phyloP scores from a whole-genome alignment of 495 filamentous ascomycete species.

The Bryoglossum gracile region DNA sequence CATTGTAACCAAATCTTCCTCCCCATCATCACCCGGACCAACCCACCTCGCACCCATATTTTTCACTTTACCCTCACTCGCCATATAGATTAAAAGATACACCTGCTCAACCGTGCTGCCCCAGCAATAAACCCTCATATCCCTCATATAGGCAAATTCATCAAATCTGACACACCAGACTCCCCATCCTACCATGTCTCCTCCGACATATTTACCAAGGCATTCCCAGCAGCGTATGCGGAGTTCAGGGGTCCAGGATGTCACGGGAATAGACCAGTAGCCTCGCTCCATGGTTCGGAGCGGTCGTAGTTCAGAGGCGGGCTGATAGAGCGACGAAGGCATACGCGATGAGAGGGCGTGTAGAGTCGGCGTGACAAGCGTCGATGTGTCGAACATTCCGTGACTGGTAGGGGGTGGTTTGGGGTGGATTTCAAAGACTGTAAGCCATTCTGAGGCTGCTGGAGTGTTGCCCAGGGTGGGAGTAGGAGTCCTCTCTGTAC shows the following conservation, averaged over 20 bases:
- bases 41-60: slow-evolving; percentile 51
- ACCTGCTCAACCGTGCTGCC: slow-evolving; percentile 54
- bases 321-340: slow-evolving; percentile 42
- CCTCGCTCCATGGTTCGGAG: slow-evolving; percentile 56
- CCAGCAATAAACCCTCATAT: slow-evolving; percentile 58
- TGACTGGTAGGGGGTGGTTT: slow-evolving; percentile 37
- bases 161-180: slow-evolving; percentile 40
- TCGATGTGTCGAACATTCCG: slow-evolving; percentile 35
- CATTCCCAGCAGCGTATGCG: slow-evolving; percentile 53
- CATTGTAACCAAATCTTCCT: slow-evolving; percentile 40
- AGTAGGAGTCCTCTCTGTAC: too few relatives aligned
- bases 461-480: neutral
- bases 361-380: slow-evolving; percentile 47
- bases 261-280: slow-evolving; percentile 55
- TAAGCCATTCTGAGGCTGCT: neutral
- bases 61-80: slow-evolving; percentile 49
- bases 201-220: slow-evolving; percentile 48
- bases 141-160: slow-evolving; percentile 21
- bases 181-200: slow-evolving; percentile 60
- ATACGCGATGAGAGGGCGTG: slow-evolving; percentile 45
- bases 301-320: slow-evolving; percentile 39
- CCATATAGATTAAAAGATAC: slow-evolving; percentile 58
- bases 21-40: slow-evolving; percentile 38
- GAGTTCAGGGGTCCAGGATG: slow-evolving; percentile 33
- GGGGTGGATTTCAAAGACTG: slow-evolving; percentile 32